Evolutionary conservation across 176 grass and related monocot genomes (phyloP), one percentile per base, ranked within the genome.

Genomic region (Avena sativa): DNA sequence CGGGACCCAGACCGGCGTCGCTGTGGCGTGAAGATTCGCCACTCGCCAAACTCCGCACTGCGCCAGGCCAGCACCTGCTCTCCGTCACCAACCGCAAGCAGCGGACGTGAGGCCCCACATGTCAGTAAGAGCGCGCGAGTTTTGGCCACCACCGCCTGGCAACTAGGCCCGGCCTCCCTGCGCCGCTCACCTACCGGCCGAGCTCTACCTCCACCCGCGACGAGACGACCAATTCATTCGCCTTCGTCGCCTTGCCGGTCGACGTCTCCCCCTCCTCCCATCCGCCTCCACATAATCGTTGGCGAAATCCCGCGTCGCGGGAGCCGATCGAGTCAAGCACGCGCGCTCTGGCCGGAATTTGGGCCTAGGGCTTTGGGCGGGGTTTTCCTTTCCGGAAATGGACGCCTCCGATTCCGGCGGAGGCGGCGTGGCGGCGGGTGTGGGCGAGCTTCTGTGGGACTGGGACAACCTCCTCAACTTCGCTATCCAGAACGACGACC

Each of bases 401-500:
- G 87, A 86, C n/a, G 85, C 74, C 90, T 34, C 84, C 81, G 81
- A 74, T 44, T 25, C 72, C 34, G 79, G 49, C 64, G 79, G 34
- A 6, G 85, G 21, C 26, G 79, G 80, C 75, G 56, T 44, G 57
- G 84, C 25, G 80, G 82, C 21, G 13, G 79, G 70, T 20, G 89
- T 71, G n/a, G 84, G 71, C 2, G 89, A 85, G 72, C 70, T 81
- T 12, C 14, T 86, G 11, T 98, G 87, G 89, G 95, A 98, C 71
- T 95, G 93, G 91, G 91, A 89, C 79, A 95, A 92, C 60, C 83
- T 98, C n/a, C 89, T 98, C 72, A 87, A 90, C 65, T 98, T 93
- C 78, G 36, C 84, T n/a, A 25, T 90, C 21, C 77, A 92, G 56
- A 81, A 85, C 4, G 93, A 87, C 17, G 93, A 98, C 40, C 80